These are phyloP conservation scores for Leptographium radiaticola DNA, from an alignment of 2,329 filamentous ascomycete species.

Conservation along the genomic window DNA sequence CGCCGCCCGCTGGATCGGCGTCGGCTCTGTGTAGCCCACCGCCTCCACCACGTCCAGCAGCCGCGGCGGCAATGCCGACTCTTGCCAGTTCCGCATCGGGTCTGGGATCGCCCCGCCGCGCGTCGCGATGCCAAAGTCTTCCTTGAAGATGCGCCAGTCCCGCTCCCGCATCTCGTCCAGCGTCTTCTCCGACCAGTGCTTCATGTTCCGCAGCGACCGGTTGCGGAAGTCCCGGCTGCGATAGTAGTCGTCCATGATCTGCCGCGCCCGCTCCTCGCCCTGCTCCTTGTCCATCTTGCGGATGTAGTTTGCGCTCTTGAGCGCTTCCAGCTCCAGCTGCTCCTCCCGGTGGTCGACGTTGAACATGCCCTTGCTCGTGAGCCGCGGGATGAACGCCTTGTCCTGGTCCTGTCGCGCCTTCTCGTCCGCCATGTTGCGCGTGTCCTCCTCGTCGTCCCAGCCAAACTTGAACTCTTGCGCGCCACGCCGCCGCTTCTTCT, in stretches of 20 bases:
- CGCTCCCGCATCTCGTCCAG: conserved; percentile 90
- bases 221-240: conserved; percentile 59
- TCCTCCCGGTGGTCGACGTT: conserved; percentile 8
- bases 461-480: conserved; percentile 98
- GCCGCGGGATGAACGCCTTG: conserved; percentile 24
- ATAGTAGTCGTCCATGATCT: conserved; percentile 76
- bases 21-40: conserved; percentile 85
- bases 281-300: conserved; percentile 61
- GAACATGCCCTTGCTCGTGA: conserved; percentile 9
- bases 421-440: conserved; percentile 34
- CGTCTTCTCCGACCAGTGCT: conserved; percentile 92
- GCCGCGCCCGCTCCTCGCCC: conserved; percentile 61
- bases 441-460: conserved; percentile 93
- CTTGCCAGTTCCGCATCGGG: conserved; percentile 88
- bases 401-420: conserved; percentile 56
- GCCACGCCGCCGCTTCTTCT: conserved; percentile 88
- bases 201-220: conserved; percentile 60
- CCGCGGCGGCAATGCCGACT: conserved; percentile 65
- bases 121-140: conserved; percentile 92
- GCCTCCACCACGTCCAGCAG: conserved; percentile 70
- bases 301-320: conserved; percentile 9
- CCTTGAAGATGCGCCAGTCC: conserved; percentile 99
- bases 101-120: conserved; percentile 89
- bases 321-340: conserved; percentile 10
- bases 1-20: conserved; percentile 82